Conservation (phyloP, 371 early-diverging fungal species). For the Amoeboaphelidium protococcarum region DNA sequence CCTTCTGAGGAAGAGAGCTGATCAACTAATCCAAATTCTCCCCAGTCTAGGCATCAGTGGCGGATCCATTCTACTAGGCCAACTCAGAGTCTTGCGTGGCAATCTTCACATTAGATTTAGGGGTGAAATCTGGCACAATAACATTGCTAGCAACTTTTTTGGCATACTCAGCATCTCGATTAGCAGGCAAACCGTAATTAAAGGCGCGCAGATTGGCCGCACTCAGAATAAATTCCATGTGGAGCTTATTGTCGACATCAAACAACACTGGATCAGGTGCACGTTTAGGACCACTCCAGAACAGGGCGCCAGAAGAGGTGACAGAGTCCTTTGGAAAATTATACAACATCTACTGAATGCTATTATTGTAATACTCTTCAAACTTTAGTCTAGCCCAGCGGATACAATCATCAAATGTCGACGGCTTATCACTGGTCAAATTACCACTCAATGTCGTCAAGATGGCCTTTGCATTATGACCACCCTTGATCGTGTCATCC, state of each 20-base stretch:
- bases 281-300: slow-evolving; percentile 99
- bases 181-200: slow-evolving; percentile 50
- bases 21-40: slow-evolving; percentile 35
- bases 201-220: slow-evolving; percentile 85
- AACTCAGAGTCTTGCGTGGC: slow-evolving; percentile 74
- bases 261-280: slow-evolving; percentile 68
- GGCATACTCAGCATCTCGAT: slow-evolving; percentile 34
- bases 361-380: slow-evolving; percentile 76
- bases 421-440: slow-evolving; percentile 46
- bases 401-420: slow-evolving; percentile 68
- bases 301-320: slow-evolving; percentile 74
- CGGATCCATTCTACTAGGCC: background rate
- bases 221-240: slow-evolving; percentile 71
- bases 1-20: slow-evolving; percentile 34
- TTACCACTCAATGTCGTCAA: slow-evolving; percentile 35
- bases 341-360: slow-evolving; percentile 70
- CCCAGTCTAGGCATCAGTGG: slow-evolving; percentile 14
- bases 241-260: slow-evolving; percentile 39
- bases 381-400: slow-evolving; percentile 74
- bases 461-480: slow-evolving; percentile 42
- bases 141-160: slow-evolving; percentile 30
- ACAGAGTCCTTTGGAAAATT: slow-evolving; percentile 84
- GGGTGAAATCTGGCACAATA: slow-evolving; percentile 57
- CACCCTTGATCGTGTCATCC: slow-evolving; percentile 46
- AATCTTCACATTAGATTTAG: slow-evolving; percentile 83